Base-by-base conservation (phyloP, 306 rosid species). In the Cicer pinnatifidum region DNA sequence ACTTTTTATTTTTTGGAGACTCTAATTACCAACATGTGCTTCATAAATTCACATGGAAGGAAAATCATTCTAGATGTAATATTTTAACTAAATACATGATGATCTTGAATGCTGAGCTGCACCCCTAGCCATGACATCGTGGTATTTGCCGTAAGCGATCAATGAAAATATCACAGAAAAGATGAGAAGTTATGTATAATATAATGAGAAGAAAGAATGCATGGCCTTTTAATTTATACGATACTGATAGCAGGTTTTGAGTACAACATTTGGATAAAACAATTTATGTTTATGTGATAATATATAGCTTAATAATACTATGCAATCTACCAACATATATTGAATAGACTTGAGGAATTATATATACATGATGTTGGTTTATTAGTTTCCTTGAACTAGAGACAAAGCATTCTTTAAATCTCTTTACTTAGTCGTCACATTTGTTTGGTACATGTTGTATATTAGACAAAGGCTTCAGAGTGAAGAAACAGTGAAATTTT, bases 371-470 rank as follows among this genome's bases (percentile, higher is more conserved):
- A 62, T 35, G 39, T 69, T 75, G 80, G 71, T 58, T 65, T 78
- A 64, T 59, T 78, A 64, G 83, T 43, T 85, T 80, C 46, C 87
- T 82, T 88, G 78, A 82, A 78, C 75, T 44, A 76, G 43, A 76
- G 75, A 77, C 66, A 71, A 82, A 88, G 84, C 83, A 71, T 77
- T 80, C 69, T 82, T 81, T 8, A 64, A 65, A 82, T 88, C 85
- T 80, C 90, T 87, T 92, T 75, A 80, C 98, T 85, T 92, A 61
- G 92, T 89, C 95, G 95, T 78, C 92, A 88, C 84, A 78, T 75
- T 69, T 77, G 78, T 81, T 86, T 69, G 88, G 82, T 84, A 75
- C 15, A 41, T 19, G 44, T 28, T 28, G 69, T 58, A 28, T 71
- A 45, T 76, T 76, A 35, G 73, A 79, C 40, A 56, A 67, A 65